Evolutionary conservation across 1,284 basidiomycete species (phyloP), one percentile per base, ranked within the genome.

Genomic region (Ceraceosorus guamensis): DNA sequence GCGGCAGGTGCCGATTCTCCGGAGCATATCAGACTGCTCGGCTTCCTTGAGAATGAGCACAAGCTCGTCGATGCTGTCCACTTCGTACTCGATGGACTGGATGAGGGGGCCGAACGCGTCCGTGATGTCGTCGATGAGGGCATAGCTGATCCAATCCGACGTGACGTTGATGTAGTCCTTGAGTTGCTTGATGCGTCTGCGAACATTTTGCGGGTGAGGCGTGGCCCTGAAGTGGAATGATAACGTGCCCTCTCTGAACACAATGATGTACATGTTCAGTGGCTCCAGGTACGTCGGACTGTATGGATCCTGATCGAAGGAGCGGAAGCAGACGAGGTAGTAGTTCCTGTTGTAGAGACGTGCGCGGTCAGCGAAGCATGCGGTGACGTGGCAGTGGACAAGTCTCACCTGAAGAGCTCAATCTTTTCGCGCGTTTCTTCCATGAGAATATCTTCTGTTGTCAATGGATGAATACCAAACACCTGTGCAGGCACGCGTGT

Each of bases 391-490:
- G n/a, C n/a, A n/a, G n/a, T n/a, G n/a, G n/a, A n/a, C n/a, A n/a
- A n/a, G n/a, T n/a, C n/a, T n/a, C n/a, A n/a, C n/a, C n/a, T 5
- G 83, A 98, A 98, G 16, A 99, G 83, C 77, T 99, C 95, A 68
- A 99, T 99, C 82, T 98, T 99, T 79, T 99, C 95, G 68, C 95
- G 89, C 41, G 92, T 90, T 80, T 98, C 95, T 77, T 98, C 93
- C 87, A 97, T 96, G 70, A 91, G 85, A 73, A 99, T 98, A 81
- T 99, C 95, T 80, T 99, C 95, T 13, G 92, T 95, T 5, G 95
- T 99, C 62, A 99, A 82, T 3, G 95, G 95, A 79, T 99, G 95
- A 71, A 99, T 96, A 13, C 84, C 84, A 78, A 97, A 98, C 11
- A 92, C 91, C 31, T 57, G 37, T 46, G 37, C 37, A 8, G n/a